Percentiles rank a stretch among this genome's conserved stretches.
phyloP scores from a whole-genome alignment of 2,329 filamentous ascomycete species.

The Sporothrix pseudoabietina region DNA sequence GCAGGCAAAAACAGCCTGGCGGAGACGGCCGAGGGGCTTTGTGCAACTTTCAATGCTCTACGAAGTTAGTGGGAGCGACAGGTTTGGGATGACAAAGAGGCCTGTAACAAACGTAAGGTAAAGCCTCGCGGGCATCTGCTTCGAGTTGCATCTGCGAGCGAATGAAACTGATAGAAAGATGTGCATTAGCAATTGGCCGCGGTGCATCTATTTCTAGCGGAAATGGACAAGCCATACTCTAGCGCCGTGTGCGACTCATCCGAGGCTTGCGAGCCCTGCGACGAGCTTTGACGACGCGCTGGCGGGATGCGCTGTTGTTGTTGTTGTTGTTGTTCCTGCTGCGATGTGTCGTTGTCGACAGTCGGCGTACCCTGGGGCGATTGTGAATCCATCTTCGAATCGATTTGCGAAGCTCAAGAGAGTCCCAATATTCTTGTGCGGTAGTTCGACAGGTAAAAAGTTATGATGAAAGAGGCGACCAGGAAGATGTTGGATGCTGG shows the following conservation, averaged over 20 bases:
- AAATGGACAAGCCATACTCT: conserved; percentile 51
- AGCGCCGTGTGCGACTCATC: conserved; percentile 71
- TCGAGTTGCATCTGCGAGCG: conserved; percentile 87
- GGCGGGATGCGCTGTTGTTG: conserved; percentile 33
- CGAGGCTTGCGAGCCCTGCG: conserved; percentile 61
- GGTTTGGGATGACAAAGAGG: not conserved
- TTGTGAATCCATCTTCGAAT: conserved; percentile 24
- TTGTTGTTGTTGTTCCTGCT: conserved; percentile 8
- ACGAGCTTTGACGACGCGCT: conserved; percentile 60
- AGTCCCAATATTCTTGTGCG: not conserved
- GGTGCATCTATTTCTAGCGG: not conserved
- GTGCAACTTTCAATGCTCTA: conserved; percentile 95
- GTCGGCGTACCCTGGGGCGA: conserved; percentile 29
- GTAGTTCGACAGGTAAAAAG: not conserved
- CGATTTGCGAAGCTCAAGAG: not conserved
- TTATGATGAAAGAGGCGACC: not conserved
- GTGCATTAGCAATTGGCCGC: not conserved
- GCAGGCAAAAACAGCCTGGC: conserved; percentile 89
- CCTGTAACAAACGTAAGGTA: conserved; percentile 75
- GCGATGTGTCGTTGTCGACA: conserved; percentile 53
- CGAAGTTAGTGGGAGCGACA: conserved; percentile 33
- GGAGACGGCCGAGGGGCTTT: conserved; percentile 80
- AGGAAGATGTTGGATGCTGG: not conserved
- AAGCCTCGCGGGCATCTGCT: conserved; percentile 88
- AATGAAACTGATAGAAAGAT: conserved; percentile 66